Evolutionary conservation across 164 flowering plant species (phyloP).

Genomic region (Magnolia sinica): DNA sequence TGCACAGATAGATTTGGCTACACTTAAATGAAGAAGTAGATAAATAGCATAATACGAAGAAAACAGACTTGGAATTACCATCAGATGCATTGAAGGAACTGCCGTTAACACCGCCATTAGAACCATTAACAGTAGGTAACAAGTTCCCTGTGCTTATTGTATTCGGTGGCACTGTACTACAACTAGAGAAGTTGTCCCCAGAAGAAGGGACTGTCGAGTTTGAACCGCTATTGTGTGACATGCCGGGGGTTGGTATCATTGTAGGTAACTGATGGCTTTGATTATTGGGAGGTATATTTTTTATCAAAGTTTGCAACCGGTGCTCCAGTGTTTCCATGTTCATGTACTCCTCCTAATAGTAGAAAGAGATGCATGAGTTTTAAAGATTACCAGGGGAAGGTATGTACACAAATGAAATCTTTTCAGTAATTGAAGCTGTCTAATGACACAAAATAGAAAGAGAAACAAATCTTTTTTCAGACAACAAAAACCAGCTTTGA

Average conservation of each 20-base stretch:
- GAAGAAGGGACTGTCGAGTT: slow-evolving; percentile 50
- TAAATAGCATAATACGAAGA: neutral
- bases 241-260: slow-evolving; percentile 98
- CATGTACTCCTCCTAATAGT: slow-evolving; percentile 78
- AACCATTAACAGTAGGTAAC: slow-evolving; percentile 40
- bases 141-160: slow-evolving; percentile 48
- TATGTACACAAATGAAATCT: neutral
- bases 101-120: slow-evolving; percentile 43
- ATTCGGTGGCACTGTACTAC: slow-evolving; percentile 34
- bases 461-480: too few relatives aligned
- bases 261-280: slow-evolving; percentile 49
- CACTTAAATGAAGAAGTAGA: neutral
- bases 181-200: slow-evolving; percentile 40
- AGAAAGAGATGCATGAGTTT: neutral
- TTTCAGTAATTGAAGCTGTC: neutral
- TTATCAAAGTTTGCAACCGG: slow-evolving; percentile 52
- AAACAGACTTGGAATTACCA: slow-evolving; percentile 34
- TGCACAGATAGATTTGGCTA: slow-evolving; percentile 25
- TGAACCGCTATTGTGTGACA: slow-evolving; percentile 58
- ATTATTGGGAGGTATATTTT: slow-evolving; percentile 28
- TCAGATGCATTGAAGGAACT: slow-evolving; percentile 52
- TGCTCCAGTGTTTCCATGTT: slow-evolving; percentile 65
- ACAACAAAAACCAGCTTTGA: neutral
- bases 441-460: neutral
- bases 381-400: neutral